phyloP scores from a whole-genome alignment of 371 early-diverging fungal species.

The Rhizopus delemar region DNA sequence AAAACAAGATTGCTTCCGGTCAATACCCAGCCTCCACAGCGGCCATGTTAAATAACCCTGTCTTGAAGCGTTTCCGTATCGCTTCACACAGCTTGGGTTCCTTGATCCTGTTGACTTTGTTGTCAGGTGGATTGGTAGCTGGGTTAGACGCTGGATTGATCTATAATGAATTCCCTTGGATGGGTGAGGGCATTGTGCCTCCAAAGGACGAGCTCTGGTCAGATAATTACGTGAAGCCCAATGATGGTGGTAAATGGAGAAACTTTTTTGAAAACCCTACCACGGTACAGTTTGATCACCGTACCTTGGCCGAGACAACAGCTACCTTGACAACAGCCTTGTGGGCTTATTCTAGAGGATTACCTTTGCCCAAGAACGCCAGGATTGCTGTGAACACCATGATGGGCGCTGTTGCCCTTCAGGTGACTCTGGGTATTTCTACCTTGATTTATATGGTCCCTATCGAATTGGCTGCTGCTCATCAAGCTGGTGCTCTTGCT shows the following conservation, averaged over 20 bases:
- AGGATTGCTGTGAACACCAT: constrained; percentile 71
- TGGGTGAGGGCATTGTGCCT: constrained; percentile 82
- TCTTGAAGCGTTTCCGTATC: constrained; percentile 60
- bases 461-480: constrained; percentile 89
- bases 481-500: constrained; percentile 93
- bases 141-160: constrained; percentile 96
- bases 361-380: constrained; percentile 72
- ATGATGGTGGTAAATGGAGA: constrained; percentile 67
- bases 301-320: constrained; percentile 86
- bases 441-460: constrained; percentile 94
- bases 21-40: constrained; percentile 43
- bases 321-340: constrained; percentile 69
- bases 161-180: constrained; percentile 93
- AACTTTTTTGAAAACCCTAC: constrained; percentile 93
- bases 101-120: constrained; percentile 83
- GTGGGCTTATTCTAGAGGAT: constrained; percentile 70
- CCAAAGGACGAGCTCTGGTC: constrained; percentile 75
- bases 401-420: constrained; percentile 74
- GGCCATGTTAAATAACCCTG: constrained; percentile 56
- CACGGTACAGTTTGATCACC: constrained; percentile 94
- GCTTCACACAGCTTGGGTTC: constrained; percentile 61
- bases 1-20: constrained; percentile 61
- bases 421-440: constrained; percentile 87
- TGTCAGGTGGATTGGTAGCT: constrained; percentile 95
- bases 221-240: constrained; percentile 53